Base-by-base conservation (phyloP, 306 rosid species). In the Quercus ilex region DNA sequence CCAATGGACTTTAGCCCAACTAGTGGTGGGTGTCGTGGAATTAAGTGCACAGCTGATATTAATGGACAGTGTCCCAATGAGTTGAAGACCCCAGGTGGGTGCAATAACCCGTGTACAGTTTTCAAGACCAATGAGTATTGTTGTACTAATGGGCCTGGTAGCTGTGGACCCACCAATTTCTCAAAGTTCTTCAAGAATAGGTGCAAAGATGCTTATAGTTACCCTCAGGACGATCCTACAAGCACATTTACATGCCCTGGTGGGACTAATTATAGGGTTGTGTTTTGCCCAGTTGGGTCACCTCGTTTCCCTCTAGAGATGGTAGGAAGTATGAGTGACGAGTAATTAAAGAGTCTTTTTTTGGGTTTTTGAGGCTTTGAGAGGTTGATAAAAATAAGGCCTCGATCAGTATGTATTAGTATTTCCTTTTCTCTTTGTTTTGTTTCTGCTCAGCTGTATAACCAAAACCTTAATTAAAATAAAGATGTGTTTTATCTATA, bases 151-250 rank as follows among this genome's bases (percentile, higher is more conserved):
- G 73, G 51, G 73, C 59, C 79, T 6, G 83, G 89, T 0, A 65
- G 0, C 0, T 82, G 89, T 64, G 31, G 33, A 0, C 71, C 83
- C 14, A 82, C 89, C 1, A 3, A n/a, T 18, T 76, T 5, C 2
- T 85, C 86, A 0, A 79, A 4, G 78, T 85, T 56, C 52, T 85
- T 85, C 38, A 85, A 82, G 72, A 1, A 0, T 1, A 56, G 73
- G 56, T 85, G 89, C 71, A 82, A 46, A 0, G 78, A 79, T 79
- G 88, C 83, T 69, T 82, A 81, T 35, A 85, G 86, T 56, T 85
- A 75, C 43, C 88, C 88, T 21, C 51, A 81, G 64, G 88, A 82
- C 67, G 88, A 82, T 23, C 14, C 3, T 9, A 75, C 74, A 4
- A 79, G 83, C 30, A 75, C 79, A 6, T 81, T 82, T 15, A 71